A percentile compares a stretch with the other conserved stretches of the same genome.
Evolutionary conservation across 352 stramenopile genomes (phyloP).

Genomic region (Phytophthora fragariaefolia): DNA sequence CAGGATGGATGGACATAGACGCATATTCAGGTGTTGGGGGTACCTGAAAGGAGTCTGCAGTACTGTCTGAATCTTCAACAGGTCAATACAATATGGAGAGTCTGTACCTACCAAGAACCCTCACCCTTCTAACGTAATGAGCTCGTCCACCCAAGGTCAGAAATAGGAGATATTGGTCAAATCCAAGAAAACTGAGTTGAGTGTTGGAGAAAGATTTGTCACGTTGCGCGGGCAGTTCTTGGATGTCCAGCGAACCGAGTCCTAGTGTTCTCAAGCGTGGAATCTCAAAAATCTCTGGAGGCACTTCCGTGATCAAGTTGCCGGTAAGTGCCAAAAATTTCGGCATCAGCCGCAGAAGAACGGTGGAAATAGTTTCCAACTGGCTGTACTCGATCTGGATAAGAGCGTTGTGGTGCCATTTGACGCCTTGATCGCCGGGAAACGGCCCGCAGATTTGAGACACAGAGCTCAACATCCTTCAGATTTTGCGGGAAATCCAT

Average conservation of each 20-base stretch:
- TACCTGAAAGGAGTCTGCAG: neutral
- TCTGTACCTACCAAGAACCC: neutral
- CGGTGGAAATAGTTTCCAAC: constrained; percentile 13
- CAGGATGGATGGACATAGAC: too few relatives aligned
- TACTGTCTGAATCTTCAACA: constrained; percentile 9
- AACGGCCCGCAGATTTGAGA: constrained; percentile 35
- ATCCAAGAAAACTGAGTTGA: neutral
- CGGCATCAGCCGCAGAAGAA: constrained; percentile 20
- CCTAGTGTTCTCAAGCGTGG: constrained; percentile 14
- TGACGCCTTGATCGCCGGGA: constrained; percentile 32
- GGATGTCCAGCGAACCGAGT: constrained; percentile 13
- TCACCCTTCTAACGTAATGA: neutral
- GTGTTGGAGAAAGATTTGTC: neutral
- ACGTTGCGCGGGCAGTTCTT: constrained; percentile 28
- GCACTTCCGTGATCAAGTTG: constrained; percentile 30
- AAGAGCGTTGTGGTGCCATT: constrained; percentile 24
- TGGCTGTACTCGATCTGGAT: constrained; percentile 33
- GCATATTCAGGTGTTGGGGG: constrained; percentile 3
- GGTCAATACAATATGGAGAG: constrained; percentile 13
- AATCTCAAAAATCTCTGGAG: constrained; percentile 20
- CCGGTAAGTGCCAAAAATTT: constrained; percentile 27
- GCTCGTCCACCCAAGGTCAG: constrained; percentile 3
- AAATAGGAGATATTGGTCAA: neutral
- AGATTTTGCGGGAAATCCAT: constrained; percentile 31
- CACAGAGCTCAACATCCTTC: constrained; percentile 40